phyloP scores from a whole-genome alignment of 495 filamentous ascomycete genomes.

The Hypoxylon fuscum region DNA sequence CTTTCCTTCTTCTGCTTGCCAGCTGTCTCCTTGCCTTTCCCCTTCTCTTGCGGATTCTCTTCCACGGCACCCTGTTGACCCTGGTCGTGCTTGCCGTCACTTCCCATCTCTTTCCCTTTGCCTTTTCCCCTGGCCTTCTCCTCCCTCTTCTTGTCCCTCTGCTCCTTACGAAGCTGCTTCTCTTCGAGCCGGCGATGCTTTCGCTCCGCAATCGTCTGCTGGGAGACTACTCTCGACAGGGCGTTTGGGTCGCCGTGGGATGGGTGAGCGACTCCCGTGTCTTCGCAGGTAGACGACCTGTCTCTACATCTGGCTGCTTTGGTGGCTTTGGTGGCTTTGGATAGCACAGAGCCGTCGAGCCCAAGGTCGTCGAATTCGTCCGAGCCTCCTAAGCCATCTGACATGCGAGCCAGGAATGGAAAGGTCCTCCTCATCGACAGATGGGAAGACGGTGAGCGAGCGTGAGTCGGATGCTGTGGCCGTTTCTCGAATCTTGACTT shows the following conservation, averaged over 20 bases:
- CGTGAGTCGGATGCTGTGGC: constrained; percentile 6
- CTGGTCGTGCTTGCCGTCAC: neutral
- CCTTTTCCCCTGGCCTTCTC: constrained; percentile 32
- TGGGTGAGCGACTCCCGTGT: neutral
- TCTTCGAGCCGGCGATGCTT: constrained; percentile 60
- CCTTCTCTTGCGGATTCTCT: constrained; percentile 1
- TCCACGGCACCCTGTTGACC: constrained; percentile 1
- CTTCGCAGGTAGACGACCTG: neutral
- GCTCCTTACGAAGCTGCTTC: constrained; percentile 27
- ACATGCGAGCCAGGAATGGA: constrained; percentile 26
- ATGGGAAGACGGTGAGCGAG: constrained; percentile 1
- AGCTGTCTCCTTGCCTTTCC: constrained; percentile 29
- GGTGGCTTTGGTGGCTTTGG: constrained; percentile 24
- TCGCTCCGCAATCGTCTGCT: constrained; percentile 82
- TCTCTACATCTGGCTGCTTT: constrained; percentile 15
- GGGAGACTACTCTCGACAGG: constrained; percentile 54
- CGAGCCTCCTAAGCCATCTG: constrained; percentile 14
- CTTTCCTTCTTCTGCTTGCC: constrained; percentile 35
- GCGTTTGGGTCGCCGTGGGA: constrained; percentile 23
- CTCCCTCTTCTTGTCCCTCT: constrained; percentile 28
- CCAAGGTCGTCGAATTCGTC: constrained; percentile 33
- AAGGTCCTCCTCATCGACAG: constrained; percentile 20
- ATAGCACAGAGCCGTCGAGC: constrained; percentile 35
- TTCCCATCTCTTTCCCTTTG: constrained; percentile 13
- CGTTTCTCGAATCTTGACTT: constrained; percentile 9